Base-by-base conservation (phyloP, 148 eudicot genomes). In the Fagopyrum tataricum region DNA sequence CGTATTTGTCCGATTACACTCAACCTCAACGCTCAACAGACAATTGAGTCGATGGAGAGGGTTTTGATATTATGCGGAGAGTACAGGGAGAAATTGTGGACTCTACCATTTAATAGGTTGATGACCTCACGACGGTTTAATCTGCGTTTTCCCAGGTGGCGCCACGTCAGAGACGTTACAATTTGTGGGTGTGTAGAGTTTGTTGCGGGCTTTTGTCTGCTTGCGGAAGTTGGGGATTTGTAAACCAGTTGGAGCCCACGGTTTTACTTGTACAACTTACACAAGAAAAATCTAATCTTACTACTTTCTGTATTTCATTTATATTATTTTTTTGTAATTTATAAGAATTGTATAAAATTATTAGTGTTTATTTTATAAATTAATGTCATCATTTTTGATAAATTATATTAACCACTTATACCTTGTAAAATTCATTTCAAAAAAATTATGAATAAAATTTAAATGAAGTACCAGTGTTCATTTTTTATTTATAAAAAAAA, bases 41-140 rank as follows among this genome's bases (percentile, higher is more conserved):
- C 49, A 46, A 46, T 46, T 8, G 49, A 13, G 49, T 6, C 9
- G 4, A 18, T 51, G 20, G 18, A 55, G 61, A 20, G 61, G 21
- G 67, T 61, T 61, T 7, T 61, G 8, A 39, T 64, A 31, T 42
- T 64, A 20, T 64, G 69, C 3, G 62, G 62, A 31, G 44, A 39
- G 69, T 64, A 37, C 18, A 24, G 43, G 42, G 69, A 64, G 69
- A 37, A 37, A 64, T 43, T 43, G 69, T 64, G 69, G 5, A 64
- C 43, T 43, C 69, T 37, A 31, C 4, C 9, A 9, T 61, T 39
- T 37, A 15, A 59, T 14, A 13, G 66, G 14, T 21, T 7, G 66
- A 59, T 59, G 26, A 55, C 61, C 12, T 59, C 13, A 59, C 23
- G 66, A 59, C 13, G 26, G 66, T 23, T 15, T 24, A 15, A 24